Base-by-base conservation (phyloP, 305 asterid species). In the Fraxinus velutina region DNA sequence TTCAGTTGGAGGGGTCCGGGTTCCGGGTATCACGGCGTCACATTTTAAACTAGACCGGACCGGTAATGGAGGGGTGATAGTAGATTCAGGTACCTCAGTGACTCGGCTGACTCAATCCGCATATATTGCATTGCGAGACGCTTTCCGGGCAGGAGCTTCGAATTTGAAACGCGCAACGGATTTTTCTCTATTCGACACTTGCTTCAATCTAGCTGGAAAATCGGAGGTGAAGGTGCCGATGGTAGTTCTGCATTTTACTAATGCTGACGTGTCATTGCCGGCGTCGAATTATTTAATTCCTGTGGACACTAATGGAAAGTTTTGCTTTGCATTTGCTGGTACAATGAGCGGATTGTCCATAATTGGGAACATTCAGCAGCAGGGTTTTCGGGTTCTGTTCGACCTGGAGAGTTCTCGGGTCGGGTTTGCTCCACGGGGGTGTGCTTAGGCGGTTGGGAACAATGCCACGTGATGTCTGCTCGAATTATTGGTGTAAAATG, bases 281-380 rank as follows among this genome's bases (percentile, higher is more conserved):
- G 87, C 90, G 64, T 66, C 91, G 73, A 92, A 92, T 81, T 86
- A 78, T 77, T 70, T 90, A 88, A 86, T 89, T 24, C 92, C 92
- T 30, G 89, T 92, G 77, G 89, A 90, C 42, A 42, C 66, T 2
- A 34, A 84, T 1, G 93, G 91, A 73, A 87, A 75, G 50, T 88
- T 83, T 13, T 92, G 96, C 86, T 92, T 92, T 34, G 96, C 94
- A 0, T 92, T 92, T 79, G 93, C 93, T 81, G 91, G 91, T 5
- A 85, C 91, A 7, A 66, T 7, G 75, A 77, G 87, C 55, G 55
- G 92, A 77, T 39, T 92, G 70, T 87, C 94, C 0, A 92, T 90
- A 4, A 85, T 92, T 15, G 96, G 96, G 1, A 92, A 92, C 68
- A 81, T 88, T n/a, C 94, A 92, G 85, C 93, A 92, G 78, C 96